Base-by-base conservation (phyloP, 441 rosid genomes). In the Corymbia calophylla region DNA sequence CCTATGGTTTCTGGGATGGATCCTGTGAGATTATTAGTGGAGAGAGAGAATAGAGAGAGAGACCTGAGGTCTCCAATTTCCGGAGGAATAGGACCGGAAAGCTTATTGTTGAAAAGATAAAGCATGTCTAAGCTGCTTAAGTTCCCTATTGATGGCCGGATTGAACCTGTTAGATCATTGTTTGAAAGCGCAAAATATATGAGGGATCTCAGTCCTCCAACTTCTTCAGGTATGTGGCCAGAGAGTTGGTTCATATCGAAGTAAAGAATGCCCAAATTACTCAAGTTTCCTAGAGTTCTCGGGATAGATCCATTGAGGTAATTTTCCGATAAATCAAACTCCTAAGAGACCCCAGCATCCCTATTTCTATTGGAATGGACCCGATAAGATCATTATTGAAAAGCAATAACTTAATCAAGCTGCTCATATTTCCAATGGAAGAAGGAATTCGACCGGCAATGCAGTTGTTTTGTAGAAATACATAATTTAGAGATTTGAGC, bases 261-360 rank as follows among this genome's bases (percentile, higher is more conserved):
- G 7, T 62, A 6, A 62, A 62, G 68, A 14, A 14, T 0, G 2
- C 0, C 0, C 1, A 29, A 3, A 3, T 3, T 62, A 2, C 0
- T 62, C 68, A 62, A 14, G n/a, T 62, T 62, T 62, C 68, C 32
- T 3, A 62, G 18, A 62, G 35, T 29, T 62, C 4, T 14, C 0
- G 70, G 35, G 18, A 62, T 62, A 0, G 35, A 62, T 62, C 70
- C 68, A 62, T 0, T 62, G 9, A 62, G 32, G 32, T 62, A 14
- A 62, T 62, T 62, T 0, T 0, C 0, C 13, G 70, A 29, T 7
- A 62, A 62, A 14, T 0, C 32, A 14, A 62, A 9, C 5, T 62
- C 2, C 70, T 6, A 0, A 62, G 70, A 7, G 70, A 62, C 35
- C 2, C 5, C 70, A 62, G 14, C 70, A 29, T 62, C 2, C 70